phyloP scores from a whole-genome alignment of 768 basidiomycete species.

The Boletus sp. region DNA sequence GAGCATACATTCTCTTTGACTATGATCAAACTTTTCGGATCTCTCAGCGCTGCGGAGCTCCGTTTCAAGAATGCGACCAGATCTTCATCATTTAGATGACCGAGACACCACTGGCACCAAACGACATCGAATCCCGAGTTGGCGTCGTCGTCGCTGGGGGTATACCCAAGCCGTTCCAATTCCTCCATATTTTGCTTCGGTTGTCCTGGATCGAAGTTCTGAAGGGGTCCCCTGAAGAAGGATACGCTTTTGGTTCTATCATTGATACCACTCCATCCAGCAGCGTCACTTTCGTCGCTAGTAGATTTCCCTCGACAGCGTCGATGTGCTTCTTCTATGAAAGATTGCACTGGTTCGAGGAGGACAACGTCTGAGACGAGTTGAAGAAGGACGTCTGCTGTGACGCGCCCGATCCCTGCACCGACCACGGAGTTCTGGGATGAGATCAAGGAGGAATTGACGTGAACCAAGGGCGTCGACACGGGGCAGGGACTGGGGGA shows the following conservation, averaged over 20 bases:
- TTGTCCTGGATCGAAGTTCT: constrained; percentile 70
- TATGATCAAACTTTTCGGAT: constrained; percentile 59
- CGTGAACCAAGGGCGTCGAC: constrained; percentile 89
- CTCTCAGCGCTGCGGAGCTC: constrained; percentile 57
- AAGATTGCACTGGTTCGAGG: constrained; percentile 80
- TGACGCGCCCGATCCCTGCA: constrained; percentile 92
- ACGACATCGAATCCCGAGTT: constrained; percentile 77
- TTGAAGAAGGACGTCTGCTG: constrained; percentile 82
- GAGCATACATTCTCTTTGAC: constrained; percentile 90
- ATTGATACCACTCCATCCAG: constrained; percentile 65
- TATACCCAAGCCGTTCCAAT: constrained; percentile 66
- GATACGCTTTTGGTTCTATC: constrained; percentile 67
- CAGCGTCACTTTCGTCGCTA: constrained; percentile 28
- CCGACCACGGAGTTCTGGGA: constrained; percentile 84
- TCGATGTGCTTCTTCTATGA: constrained; percentile 68
- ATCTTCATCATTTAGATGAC: constrained; percentile 75
- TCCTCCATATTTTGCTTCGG: constrained; percentile 38
- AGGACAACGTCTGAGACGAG: constrained; percentile 85
- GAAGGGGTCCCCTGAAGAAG: constrained; percentile 76
- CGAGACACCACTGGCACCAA: constrained; percentile 98
- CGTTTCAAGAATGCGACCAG: constrained; percentile 73
- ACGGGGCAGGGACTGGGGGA: constrained; percentile 72
- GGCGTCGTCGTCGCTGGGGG: constrained; percentile 50
- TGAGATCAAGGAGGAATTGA: constrained; percentile 76
- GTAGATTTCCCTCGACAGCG: constrained; percentile 35